These are phyloP conservation scores for Poa pratensis DNA, from an alignment of 176 grass and related monocot genomes.

Conservation along the genomic window DNA sequence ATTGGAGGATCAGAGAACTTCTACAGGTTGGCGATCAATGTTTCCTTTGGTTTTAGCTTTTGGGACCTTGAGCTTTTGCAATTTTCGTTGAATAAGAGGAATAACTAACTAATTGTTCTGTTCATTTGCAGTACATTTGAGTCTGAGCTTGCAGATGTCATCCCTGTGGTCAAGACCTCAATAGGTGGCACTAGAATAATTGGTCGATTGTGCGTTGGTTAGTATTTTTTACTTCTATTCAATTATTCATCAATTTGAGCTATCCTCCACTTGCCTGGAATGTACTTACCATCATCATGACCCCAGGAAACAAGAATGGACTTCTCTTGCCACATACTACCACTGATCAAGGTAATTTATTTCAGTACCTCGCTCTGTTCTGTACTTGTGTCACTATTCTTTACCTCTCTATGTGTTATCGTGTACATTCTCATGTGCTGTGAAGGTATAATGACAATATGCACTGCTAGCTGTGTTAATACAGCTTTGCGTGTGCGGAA, in stretches of 20 bases:
- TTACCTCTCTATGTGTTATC: not conserved
- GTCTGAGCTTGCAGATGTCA: conserved; percentile 78
- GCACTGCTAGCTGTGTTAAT: not conserved
- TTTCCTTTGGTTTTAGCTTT: not conserved
- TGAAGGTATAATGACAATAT: not conserved
- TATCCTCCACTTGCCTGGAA: not conserved
- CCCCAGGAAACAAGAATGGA: conserved; percentile 94
- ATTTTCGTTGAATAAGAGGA: not conserved
- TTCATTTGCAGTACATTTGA: conserved; percentile 71
- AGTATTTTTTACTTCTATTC: conserved; percentile 15
- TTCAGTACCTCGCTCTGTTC: not conserved
- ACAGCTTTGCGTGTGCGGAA: not conserved
- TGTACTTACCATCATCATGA: conserved; percentile 25
- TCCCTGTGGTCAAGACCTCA: conserved; percentile 96
- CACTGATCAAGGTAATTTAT: conserved; percentile 84
- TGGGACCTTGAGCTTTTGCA: not conserved
- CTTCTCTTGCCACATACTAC: conserved; percentile 96
- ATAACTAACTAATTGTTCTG: not conserved
- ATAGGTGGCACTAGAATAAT: conserved; percentile 88
- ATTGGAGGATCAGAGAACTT: conserved; percentile 98
- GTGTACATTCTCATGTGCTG: not conserved
- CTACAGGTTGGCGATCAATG: conserved; percentile 64
- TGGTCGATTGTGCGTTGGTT: conserved; percentile 88
- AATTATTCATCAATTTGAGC: not conserved
- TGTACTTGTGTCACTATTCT: conserved; percentile 1